Evolutionary conservation across 2,329 filamentous ascomycete species (phyloP).

Genomic region (Sporothrix protearum): DNA sequence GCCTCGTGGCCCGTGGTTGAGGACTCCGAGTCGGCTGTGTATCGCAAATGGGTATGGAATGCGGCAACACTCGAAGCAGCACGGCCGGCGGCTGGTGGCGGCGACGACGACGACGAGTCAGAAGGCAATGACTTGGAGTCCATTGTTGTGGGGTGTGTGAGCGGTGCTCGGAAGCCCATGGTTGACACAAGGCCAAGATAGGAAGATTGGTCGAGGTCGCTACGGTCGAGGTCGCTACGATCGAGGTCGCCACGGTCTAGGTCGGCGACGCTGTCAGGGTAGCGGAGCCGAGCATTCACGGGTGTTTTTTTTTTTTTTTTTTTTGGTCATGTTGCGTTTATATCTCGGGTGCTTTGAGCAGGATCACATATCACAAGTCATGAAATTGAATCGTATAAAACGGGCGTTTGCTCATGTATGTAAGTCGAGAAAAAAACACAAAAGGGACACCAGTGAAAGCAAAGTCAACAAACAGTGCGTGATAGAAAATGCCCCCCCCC

Average conservation of each 20-base stretch:
- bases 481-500: neutral
- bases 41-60: constrained; percentile 25
- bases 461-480: neutral
- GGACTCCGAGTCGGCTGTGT: constrained; percentile 8
- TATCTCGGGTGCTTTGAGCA: neutral
- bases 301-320: neutral
- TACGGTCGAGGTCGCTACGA: neutral
- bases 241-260: neutral
- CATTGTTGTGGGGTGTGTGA: constrained; percentile 24
- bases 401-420: neutral
- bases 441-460: neutral
- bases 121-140: constrained; percentile 11
- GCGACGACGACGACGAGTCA: neutral
- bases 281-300: no score
- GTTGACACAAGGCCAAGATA: neutral
- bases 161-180: constrained; percentile 19
- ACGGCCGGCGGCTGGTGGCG: no score
- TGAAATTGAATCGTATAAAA: neutral
- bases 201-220: neutral
- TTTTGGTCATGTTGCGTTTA: neutral
- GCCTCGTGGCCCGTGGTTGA: constrained; percentile 25
- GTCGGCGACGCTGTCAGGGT: neutral
- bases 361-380: neutral
- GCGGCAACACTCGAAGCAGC: neutral
- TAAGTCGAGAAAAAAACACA: neutral